phyloP scores from a whole-genome alignment of 169 alveolate genomes.

The Sarcocystis neurona region DNA sequence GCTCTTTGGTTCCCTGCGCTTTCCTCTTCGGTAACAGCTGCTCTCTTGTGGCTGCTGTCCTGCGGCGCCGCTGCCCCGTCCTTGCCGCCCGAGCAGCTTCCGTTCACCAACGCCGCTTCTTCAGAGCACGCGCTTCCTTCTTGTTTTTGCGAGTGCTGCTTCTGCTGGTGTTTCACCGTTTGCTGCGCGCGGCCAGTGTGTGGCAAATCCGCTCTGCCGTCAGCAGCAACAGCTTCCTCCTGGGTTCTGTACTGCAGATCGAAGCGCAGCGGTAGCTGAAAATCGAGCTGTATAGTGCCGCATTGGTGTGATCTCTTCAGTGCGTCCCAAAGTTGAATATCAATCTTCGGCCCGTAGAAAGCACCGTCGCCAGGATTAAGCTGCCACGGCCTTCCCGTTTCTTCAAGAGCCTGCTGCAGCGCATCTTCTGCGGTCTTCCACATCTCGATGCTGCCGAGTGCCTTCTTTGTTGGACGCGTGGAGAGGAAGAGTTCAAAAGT shows the following conservation, averaged over 20 bases:
- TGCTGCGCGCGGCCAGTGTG: not conserved
- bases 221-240: constrained; percentile 69
- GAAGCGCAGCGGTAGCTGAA: constrained; percentile 97
- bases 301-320: constrained; percentile 97
- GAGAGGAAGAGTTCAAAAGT: constrained; percentile 92
- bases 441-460: constrained; percentile 89
- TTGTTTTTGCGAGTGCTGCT: constrained; percentile 38
- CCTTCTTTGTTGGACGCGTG: constrained; percentile 96
- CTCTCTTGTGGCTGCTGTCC: not conserved
- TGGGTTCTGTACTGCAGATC: constrained; percentile 94
- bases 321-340: constrained; percentile 94
- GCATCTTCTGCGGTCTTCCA: constrained; percentile 97
- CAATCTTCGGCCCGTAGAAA: constrained; percentile 99
- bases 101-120: constrained; percentile 20
- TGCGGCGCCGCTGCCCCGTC: constrained; percentile 80
- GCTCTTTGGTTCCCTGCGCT: not conserved
- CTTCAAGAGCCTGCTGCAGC: constrained; percentile 91
- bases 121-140: constrained; percentile 43
- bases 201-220: not conserved
- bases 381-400: constrained; percentile 78
- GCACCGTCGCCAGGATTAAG: constrained; percentile 99
- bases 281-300: constrained; percentile 99
- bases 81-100: not conserved
- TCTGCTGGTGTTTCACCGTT: constrained; percentile 65
- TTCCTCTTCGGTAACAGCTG: constrained; percentile 4